A percentile compares a stretch with the other conserved stretches of the same genome.
Evolutionary conservation across 345 rosid species (phyloP).

Genomic region (Mallotus nudiflorus): DNA sequence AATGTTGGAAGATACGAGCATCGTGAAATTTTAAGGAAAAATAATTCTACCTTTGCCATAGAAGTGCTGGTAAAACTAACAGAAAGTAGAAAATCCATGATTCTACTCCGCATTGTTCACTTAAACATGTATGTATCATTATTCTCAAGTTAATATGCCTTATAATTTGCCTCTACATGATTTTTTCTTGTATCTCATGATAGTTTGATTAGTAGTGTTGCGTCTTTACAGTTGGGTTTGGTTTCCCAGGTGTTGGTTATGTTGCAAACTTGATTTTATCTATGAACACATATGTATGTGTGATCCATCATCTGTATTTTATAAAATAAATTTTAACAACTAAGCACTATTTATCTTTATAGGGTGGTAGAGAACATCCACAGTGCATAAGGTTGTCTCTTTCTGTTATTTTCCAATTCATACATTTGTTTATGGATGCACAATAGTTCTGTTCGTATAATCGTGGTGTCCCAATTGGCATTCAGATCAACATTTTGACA

Average conservation of each 20-base stretch:
- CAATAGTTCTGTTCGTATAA: not conserved
- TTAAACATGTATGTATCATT: slow-evolving; percentile 46
- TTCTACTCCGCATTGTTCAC: slow-evolving; percentile 52
- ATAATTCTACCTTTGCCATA: slow-evolving; percentile 43
- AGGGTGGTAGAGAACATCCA: not conserved
- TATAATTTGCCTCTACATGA: not conserved
- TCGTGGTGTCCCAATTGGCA: not conserved
- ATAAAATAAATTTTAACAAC: not conserved
- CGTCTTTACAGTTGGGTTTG: not conserved
- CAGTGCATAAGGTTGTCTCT: not conserved
- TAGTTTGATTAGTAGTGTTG: not conserved
- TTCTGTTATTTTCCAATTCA: not conserved
- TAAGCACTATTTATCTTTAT: not conserved
- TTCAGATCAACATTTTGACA: not conserved
- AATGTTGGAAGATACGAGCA: slow-evolving; percentile 29
- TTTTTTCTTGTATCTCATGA: not conserved
- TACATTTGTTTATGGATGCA: not conserved
- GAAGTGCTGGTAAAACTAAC: slow-evolving; percentile 49
- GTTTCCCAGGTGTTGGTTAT: not conserved
- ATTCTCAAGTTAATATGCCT: slow-evolving; percentile 4
- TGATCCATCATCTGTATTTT: not conserved
- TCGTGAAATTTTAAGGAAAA: slow-evolving; percentile 33
- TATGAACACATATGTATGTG: not conserved
- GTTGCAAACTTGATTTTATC: not conserved
- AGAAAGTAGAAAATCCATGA: slow-evolving; percentile 44